These are phyloP conservation scores for Rhynchospora tenuis DNA, from an alignment of 176 grass and related monocot species.

Conservation along the genomic window DNA sequence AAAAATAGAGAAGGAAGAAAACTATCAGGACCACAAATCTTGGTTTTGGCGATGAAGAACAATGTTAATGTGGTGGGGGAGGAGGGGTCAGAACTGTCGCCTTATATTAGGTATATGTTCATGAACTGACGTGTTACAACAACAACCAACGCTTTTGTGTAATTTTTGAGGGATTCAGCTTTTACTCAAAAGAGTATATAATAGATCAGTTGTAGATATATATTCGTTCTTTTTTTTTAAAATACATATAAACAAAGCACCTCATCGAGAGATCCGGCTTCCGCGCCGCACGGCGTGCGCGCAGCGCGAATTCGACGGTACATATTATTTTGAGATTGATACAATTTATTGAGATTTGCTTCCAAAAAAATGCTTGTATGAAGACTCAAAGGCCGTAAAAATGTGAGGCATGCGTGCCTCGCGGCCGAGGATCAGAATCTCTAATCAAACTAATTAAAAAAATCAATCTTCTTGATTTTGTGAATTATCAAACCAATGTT, in stretches of 20 bases:
- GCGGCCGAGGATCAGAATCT: too few relatives aligned
- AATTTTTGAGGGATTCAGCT: neutral
- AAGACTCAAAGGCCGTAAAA: too few relatives aligned
- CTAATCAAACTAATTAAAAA: too few relatives aligned
- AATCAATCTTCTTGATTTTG: neutral
- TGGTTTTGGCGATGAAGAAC: neutral
- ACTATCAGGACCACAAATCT: neutral
- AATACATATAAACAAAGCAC: too few relatives aligned
- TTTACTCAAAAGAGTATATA: neutral
- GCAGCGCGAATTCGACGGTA: neutral
- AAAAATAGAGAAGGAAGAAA: neutral
- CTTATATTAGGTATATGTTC: neutral
- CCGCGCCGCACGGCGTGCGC: too few relatives aligned
- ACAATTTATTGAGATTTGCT: too few relatives aligned
- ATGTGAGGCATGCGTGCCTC: too few relatives aligned
- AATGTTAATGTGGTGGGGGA: neutral
- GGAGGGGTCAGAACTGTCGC: neutral
- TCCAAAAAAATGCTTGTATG: too few relatives aligned
- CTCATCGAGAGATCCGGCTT: too few relatives aligned
- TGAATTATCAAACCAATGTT: neutral
- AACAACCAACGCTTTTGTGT: neutral
- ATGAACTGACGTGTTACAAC: neutral
- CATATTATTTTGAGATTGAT: neutral
- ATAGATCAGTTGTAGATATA: neutral
- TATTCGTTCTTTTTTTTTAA: too few relatives aligned